Evolutionary conservation across 352 stramenopile species (phyloP).

Genomic region (Phytophthora foliorum): DNA sequence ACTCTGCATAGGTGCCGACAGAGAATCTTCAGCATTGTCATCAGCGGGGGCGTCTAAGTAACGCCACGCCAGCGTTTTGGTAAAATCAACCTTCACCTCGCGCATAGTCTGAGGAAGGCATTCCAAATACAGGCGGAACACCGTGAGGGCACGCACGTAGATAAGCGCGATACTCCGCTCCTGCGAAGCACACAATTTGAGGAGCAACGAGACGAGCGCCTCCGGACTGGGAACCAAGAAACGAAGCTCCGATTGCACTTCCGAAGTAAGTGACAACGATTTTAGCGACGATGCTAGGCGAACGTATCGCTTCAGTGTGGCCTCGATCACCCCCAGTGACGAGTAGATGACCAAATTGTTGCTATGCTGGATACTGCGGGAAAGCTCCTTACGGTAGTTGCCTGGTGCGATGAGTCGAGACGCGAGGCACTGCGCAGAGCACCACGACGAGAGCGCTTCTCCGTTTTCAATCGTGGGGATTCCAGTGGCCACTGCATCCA

Average conservation of each 20-base stretch:
- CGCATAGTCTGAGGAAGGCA: constrained; percentile 79
- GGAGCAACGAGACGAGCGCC: constrained; percentile 78
- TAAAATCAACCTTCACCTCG: constrained; percentile 88
- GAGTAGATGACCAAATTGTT: constrained; percentile 84
- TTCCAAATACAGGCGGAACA: constrained; percentile 82
- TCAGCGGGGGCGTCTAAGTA: constrained; percentile 44
- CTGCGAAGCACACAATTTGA: constrained; percentile 70
- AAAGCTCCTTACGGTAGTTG: constrained; percentile 84
- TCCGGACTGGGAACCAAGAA: constrained; percentile 82
- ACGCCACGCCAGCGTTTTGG: constrained; percentile 78
- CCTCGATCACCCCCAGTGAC: constrained; percentile 73
- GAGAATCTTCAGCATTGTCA: background rate
- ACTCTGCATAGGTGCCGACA: constrained; percentile 45
- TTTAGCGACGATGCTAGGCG: constrained; percentile 41
- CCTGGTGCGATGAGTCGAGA: constrained; percentile 74
- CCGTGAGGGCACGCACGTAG: constrained; percentile 77
- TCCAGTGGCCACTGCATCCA: constrained; percentile 47
- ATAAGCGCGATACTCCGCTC: constrained; percentile 58
- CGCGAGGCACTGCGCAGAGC: constrained; percentile 59
- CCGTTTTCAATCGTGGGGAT: constrained; percentile 25
- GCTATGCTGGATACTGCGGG: constrained; percentile 79
- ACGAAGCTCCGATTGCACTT: constrained; percentile 75
- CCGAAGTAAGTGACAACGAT: constrained; percentile 23
- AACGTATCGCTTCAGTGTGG: constrained; percentile 64
- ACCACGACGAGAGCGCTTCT: constrained; percentile 43